phyloP scores from a whole-genome alignment of 108 stramenopile genomes.

The Schizochytrium sp. region DNA sequence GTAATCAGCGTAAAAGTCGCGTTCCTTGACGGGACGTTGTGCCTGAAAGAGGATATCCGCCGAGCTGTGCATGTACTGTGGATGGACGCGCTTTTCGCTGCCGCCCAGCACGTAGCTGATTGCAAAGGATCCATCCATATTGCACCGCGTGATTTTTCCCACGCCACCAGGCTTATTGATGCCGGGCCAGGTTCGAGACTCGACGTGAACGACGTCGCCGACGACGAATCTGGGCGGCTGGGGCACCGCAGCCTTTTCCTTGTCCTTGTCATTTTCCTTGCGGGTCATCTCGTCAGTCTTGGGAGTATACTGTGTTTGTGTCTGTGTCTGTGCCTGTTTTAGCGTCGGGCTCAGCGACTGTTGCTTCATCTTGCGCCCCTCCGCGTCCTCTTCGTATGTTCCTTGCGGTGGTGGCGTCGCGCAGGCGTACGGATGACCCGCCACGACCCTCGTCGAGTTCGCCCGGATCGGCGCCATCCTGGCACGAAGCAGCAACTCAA shows the following conservation, averaged over 20 bases:
- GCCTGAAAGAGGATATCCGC: not conserved
- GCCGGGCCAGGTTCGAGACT: not conserved
- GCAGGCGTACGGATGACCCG: not conserved
- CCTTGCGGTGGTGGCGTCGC: not conserved
- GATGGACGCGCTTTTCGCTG: not conserved
- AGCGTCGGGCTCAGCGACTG: not conserved
- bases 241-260: not conserved
- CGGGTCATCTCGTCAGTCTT: not conserved
- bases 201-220: not conserved
- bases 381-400: not conserved
- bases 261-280: not conserved
- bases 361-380: not conserved
- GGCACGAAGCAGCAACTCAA: not conserved
- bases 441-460: not conserved
- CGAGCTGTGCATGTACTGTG: not conserved
- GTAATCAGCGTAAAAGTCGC: not conserved
- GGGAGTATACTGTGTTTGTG: not conserved
- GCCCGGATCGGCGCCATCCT: not conserved
- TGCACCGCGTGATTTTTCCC: not conserved
- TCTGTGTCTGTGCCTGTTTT: not conserved
- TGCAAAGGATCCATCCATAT: not conserved
- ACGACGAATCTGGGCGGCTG: not conserved
- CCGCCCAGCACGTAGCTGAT: not conserved
- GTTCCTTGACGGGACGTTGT: not conserved
- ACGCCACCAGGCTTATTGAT: constrained; percentile 8